phyloP scores from a whole-genome alignment of 805 yeast genomes.

The Saccharomycopsis selenospora region DNA sequence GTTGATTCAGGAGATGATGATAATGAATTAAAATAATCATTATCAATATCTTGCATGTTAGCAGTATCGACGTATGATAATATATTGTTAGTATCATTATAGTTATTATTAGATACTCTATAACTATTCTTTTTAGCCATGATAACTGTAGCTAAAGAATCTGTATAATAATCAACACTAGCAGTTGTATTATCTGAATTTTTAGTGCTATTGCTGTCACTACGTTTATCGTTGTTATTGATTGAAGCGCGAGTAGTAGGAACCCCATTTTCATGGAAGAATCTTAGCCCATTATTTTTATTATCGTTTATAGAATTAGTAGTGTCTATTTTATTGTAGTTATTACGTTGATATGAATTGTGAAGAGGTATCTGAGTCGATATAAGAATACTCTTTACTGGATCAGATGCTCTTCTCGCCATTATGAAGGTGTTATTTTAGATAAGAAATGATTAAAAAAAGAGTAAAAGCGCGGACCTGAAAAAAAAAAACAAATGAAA shows the following conservation, averaged over 20 bases:
- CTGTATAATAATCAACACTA: no score
- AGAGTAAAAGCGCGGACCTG: no score
- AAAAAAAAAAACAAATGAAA: no score
- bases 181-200: no score
- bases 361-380: background rate
- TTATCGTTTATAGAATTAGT: no score
- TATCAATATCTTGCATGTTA: conserved; percentile 15
- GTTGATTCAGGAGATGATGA: conserved; percentile 17
- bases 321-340: background rate
- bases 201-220: no score
- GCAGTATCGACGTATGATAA: conserved; percentile 8
- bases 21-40: conserved; percentile 11
- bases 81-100: background rate
- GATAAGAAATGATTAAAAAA: no score
- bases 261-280: background rate
- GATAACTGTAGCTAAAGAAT: conserved; percentile 17
- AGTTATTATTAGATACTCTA: background rate
- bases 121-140: conserved; percentile 18
- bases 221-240: no score
- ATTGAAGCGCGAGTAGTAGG: no score
- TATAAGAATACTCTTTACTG: background rate
- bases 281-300: background rate
- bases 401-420: background rate
- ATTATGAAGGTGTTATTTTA: no score
- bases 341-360: background rate